phyloP scores from a whole-genome alignment of 202 grass and related monocot genomes.

The Digitaria exilis region DNA sequence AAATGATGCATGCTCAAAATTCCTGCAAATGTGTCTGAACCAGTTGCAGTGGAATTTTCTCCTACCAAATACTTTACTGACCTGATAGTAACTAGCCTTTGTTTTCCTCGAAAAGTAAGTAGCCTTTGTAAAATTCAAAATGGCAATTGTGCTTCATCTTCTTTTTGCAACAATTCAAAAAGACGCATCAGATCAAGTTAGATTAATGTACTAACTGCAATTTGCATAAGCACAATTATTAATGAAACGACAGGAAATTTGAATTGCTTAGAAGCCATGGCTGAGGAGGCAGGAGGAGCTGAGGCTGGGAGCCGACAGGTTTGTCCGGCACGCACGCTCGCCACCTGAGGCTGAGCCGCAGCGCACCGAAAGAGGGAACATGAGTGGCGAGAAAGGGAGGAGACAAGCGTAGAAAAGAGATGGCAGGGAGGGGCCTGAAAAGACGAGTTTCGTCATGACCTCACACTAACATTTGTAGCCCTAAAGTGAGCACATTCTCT shows the following conservation, averaged over 20 bases:
- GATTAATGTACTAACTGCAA: not conserved
- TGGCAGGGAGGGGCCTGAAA: conserved; percentile 38
- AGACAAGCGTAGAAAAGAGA: not conserved
- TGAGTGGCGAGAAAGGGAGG: not conserved
- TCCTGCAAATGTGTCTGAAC: not conserved
- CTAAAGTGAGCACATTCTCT: conserved; percentile 36
- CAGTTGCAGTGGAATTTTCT: not conserved
- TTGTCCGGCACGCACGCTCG: conserved; percentile 40
- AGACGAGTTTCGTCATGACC: conserved; percentile 34
- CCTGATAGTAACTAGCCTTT: too few relatives aligned
- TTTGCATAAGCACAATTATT: not conserved
- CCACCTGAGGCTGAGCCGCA: conserved; percentile 20
- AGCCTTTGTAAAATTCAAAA: too few relatives aligned
- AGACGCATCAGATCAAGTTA: not conserved
- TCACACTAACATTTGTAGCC: conserved; percentile 42
- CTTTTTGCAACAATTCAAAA: not conserved
- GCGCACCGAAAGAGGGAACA: conserved; percentile 40
- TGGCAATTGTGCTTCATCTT: not conserved
- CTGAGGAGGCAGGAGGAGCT: too few relatives aligned
- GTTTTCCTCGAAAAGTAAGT: too few relatives aligned
- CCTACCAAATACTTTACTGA: too few relatives aligned
- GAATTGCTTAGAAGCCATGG: not conserved
- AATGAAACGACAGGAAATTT: not conserved
- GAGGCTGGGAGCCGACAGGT: conserved; percentile 10
- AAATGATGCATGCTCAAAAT: not conserved